Evolutionary conservation across 352 stramenopile genomes (phyloP), one percentile per base, ranked within the genome.

Genomic region (Blastocystis sp.): DNA sequence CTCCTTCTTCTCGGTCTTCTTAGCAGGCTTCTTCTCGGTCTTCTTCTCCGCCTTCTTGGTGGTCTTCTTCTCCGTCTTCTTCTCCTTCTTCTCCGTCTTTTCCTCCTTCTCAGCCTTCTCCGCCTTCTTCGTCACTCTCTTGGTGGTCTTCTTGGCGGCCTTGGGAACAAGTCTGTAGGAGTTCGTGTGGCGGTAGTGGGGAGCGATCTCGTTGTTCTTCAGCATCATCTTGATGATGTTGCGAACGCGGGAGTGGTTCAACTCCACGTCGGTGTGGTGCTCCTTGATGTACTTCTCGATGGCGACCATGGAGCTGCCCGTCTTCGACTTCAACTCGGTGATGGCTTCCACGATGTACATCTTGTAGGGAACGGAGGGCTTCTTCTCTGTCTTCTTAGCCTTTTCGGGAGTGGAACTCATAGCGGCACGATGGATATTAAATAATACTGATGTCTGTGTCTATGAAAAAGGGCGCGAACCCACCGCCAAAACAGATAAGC

Each of bases 271-370:
- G 4, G 79, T 21, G 33, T 89, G 67, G 9, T 78, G 29, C 55
- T 89, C 59, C 79, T 89, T 89, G 3, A 89, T 69, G 29, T 79
- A 77, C 29, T 89, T 89, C 33, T 89, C 79, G 66, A 89, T 89
- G 55, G 79, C 79, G 29, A 31, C 4, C n/a, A 89, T 65, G 37
- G 79, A 89, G 16, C 63, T 66, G 9, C 79, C 79, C 29, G 41
- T 89, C 33, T 35, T 62, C 10, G 33, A 31, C 16, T 89, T 79
- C 63, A 89, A 19, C 26, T 55, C 59, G 29, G n/a, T 10, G 41
- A 89, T 80, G 41, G 79, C 55, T 26, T 89, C 79, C 9, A 77
- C 26, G 26, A 89, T 66, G 13, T 50, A 31, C 33, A 79, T 89
- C 63, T 80, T 80, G 59, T 89, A 89, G 31, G 79, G 79, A 61